Base-by-base conservation (phyloP, 225 moss, liverwort and hornwort species). In the Anthoceros angustus region DNA sequence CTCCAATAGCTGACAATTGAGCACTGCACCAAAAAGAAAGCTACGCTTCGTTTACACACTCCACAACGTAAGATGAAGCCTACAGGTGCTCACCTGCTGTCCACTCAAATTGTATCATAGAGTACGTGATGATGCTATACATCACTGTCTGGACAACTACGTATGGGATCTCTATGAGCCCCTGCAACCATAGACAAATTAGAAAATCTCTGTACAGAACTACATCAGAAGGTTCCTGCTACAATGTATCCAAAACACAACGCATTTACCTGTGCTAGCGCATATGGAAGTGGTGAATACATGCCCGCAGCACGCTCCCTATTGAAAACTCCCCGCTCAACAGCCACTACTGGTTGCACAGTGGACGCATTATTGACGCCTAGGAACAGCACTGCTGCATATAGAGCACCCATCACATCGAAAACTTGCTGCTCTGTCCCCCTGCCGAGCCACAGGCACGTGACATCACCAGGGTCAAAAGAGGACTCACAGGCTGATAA, bases 71-170 rank as follows among this genome's bases (percentile, higher is more conserved):
- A 38, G 20, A 39, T n/a, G 3, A 1, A 23, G 16, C n/a, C 40
- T 64, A 26, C 39, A 64, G 20, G 16, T n/a, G 16, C 18, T 39
- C 71, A 77, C 76, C 62, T 2, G 0, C 3, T 2, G 70, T 77
- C 77, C 77, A 77, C 25, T 81, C 65, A 25, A 81, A 75, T 61
- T 76, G 62, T n/a, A 81, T 77, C 79, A 77, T 82, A 9, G 76
- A 70, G 6, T 77, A 82, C 9, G 76, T 76, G 8, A 82, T 62
- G 23, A 79, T 0, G 10, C 70, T 64, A 5, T 82, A 74, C 0
- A 77, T 40, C 0, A 79, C 14, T 0, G 74, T 82, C 70, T 82
- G 76, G 18, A 76, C n/a, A 72, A 79, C 64, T 50, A 82, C 78
- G 11, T 82, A 82, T 0, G 81, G 81, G 43, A 82, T 15, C 62